Conservation (phyloP, 768 basidiomycete genomes). For the Hypholoma sublateritium region DNA sequence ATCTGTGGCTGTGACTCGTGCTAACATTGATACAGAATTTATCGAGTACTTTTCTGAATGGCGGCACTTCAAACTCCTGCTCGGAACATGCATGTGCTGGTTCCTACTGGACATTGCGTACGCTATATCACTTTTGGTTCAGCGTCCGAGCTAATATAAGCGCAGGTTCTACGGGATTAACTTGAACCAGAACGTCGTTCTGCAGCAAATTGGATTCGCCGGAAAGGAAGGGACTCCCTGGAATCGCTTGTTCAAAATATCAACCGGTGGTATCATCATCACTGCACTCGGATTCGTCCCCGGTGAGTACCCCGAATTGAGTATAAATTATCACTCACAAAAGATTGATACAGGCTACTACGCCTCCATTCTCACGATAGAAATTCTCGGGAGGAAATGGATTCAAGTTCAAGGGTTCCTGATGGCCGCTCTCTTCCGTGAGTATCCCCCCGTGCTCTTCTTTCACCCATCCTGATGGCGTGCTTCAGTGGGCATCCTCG, state of each 20-base stretch:
- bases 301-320: conserved; percentile 33
- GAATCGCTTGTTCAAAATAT: conserved; percentile 66
- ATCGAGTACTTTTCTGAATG: conserved; percentile 69
- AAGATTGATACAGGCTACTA: conserved; percentile 54
- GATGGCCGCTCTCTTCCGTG: conserved; percentile 65
- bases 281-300: conserved; percentile 78
- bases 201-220: conserved; percentile 69
- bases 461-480: neutral
- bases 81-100: conserved; percentile 72
- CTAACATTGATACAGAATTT: conserved; percentile 49
- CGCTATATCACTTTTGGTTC: neutral
- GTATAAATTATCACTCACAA: neutral
- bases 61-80: conserved; percentile 63
- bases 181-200: conserved; percentile 74
- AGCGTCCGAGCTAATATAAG: neutral
- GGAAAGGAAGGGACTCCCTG: conserved; percentile 57
- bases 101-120: conserved; percentile 76
- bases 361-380: conserved; percentile 64
- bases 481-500: conserved; percentile 60
- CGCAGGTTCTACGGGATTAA: conserved; percentile 73
- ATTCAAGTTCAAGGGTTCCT: conserved; percentile 80
- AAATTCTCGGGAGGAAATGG: conserved; percentile 70
- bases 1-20: neutral
- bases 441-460: conserved; percentile 11
- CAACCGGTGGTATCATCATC: conserved; percentile 69